Evolutionary conservation across 1,139 yeast species (phyloP).

Genomic region (Kluyveromyces marxianus): DNA sequence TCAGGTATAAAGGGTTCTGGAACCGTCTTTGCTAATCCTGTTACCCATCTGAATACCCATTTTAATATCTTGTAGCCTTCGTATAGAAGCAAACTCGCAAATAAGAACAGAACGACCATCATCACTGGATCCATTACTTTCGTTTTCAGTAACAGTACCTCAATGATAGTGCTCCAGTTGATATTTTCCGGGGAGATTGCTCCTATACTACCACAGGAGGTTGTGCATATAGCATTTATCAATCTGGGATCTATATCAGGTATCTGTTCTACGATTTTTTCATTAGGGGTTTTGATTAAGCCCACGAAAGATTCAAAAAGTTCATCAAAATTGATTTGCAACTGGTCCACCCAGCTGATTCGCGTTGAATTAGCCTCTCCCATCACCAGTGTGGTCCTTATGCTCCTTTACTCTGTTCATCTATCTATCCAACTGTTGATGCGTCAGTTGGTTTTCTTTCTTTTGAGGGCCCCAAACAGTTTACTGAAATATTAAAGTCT

Average conservation of each 20-base stretch:
- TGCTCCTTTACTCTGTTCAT: no score
- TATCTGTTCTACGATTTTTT: background rate
- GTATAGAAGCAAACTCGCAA: no score
- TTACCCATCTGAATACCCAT: no score
- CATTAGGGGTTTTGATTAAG: background rate
- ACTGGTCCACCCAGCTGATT: background rate
- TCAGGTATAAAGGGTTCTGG: no score
- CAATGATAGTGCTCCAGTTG: background rate
- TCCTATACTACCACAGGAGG: background rate
- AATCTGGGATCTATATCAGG: background rate
- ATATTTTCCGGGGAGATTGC: background rate
- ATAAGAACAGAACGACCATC: no score
- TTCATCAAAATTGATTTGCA: background rate
- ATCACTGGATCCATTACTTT: no score
- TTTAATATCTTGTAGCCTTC: no score
- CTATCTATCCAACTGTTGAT: background rate
- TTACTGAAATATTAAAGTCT: no score
- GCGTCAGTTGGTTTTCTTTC: background rate
- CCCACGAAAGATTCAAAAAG: background rate
- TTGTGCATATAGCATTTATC: background rate
- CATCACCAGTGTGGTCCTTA: background rate
- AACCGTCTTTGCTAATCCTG: no score
- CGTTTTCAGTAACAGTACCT: background rate
- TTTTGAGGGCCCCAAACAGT: background rate
- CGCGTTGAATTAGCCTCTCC: background rate